Conservation (phyloP, 129 eudicot genomes). For the Erigeron canadensis region DNA sequence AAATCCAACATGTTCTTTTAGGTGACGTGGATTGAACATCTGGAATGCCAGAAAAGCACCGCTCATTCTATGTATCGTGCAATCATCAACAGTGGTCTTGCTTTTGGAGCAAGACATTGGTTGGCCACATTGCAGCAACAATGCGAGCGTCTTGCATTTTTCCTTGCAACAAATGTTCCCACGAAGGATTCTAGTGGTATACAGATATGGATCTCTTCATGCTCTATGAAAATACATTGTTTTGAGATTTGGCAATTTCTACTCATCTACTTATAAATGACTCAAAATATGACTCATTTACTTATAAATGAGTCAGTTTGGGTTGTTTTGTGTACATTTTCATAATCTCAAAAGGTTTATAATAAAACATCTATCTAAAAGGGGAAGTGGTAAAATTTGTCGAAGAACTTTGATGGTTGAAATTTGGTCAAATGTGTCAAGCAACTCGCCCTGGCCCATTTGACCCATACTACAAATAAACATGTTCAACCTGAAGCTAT, state of each 20-base stretch:
- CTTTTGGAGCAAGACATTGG: slow-evolving; percentile 98
- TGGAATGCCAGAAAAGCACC: slow-evolving; percentile 68
- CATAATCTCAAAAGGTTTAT: neutral
- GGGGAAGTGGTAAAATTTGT: neutral
- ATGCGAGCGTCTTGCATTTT: slow-evolving; percentile 85
- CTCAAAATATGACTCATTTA: neutral
- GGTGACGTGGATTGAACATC: slow-evolving; percentile 98
- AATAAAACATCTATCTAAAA: too few species aligned
- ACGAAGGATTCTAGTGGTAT: slow-evolving; percentile 86
- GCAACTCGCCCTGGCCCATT: neutral
- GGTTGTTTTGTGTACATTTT: neutral
- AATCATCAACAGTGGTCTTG: slow-evolving; percentile 76
- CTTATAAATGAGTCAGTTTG: neutral
- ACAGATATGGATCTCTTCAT: neutral
- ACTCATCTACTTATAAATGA: neutral
- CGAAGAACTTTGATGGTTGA: neutral
- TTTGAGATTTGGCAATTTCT: neutral
- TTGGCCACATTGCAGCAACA: slow-evolving; percentile 88
- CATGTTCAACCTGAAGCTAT: neutral
- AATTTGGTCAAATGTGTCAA: neutral
- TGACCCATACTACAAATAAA: neutral
- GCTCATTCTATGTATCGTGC: slow-evolving; percentile 68
- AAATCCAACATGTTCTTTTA: slow-evolving; percentile 27
- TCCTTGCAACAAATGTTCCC: slow-evolving; percentile 92
- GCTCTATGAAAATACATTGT: neutral